Percentiles rank a stretch among this genome's conserved stretches.
Evolutionary conservation across 805 yeast species (phyloP).

Genomic region (Brettanomyces naardenensis): DNA sequence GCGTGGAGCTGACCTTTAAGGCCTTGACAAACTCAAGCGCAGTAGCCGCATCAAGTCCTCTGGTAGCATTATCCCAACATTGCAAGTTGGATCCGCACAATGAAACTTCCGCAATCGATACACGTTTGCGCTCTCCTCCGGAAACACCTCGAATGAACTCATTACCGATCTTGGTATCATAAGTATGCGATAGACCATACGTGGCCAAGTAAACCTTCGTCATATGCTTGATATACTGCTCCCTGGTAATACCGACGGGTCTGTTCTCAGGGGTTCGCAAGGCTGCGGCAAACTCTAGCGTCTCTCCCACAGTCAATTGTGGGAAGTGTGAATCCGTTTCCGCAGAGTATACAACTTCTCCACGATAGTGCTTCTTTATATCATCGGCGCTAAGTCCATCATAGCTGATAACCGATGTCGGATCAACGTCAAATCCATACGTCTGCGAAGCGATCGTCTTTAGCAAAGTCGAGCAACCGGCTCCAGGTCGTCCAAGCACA

Average conservation of each 20-base stretch:
- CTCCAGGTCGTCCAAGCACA: slow-evolving; percentile 75
- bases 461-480: slow-evolving; percentile 67
- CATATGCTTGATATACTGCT: slow-evolving; percentile 43
- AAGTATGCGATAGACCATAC: slow-evolving; percentile 38
- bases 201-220: slow-evolving; percentile 33
- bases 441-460: slow-evolving; percentile 53
- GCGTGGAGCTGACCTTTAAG: slow-evolving; percentile 45
- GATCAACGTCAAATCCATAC: slow-evolving; percentile 46
- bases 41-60: slow-evolving; percentile 67
- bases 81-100: slow-evolving; percentile 32
- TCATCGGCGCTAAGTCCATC: slow-evolving; percentile 48
- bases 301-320: slow-evolving; percentile 57
- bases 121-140: slow-evolving; percentile 63
- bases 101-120: slow-evolving; percentile 52
- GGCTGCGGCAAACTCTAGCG: slow-evolving; percentile 54
- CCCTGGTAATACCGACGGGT: slow-evolving; percentile 51
- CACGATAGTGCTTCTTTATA: slow-evolving; percentile 45
- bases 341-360: slow-evolving; percentile 65
- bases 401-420: slow-evolving; percentile 39
- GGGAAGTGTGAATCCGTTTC: slow-evolving; percentile 66
- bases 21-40: slow-evolving; percentile 58
- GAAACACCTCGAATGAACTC: slow-evolving; percentile 58
- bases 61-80: slow-evolving; percentile 63
- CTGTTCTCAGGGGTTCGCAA: slow-evolving; percentile 57
- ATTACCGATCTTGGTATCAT: slow-evolving; percentile 54